Evolutionary conservation across 306 rosid genomes (phyloP).

Genomic region (Hippophae rhamnoides): DNA sequence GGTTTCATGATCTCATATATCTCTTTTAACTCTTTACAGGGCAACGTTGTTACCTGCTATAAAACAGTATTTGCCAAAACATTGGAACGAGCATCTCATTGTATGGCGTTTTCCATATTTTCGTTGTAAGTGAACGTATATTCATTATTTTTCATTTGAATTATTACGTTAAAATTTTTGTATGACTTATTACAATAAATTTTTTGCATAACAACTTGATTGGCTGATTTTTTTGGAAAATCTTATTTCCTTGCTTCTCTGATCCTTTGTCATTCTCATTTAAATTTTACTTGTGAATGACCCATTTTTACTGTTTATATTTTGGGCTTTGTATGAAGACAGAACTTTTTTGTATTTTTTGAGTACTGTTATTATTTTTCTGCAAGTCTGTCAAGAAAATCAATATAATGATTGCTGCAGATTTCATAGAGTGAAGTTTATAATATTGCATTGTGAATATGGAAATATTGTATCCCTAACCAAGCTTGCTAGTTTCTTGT

Average conservation of each 20-base stretch:
- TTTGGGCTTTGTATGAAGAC: background rate
- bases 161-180: no score
- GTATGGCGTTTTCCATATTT: conserved; percentile 82
- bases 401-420: background rate
- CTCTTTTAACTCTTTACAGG: conserved; percentile 39
- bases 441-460: background rate
- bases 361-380: background rate
- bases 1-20: conserved; percentile 9
- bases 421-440: background rate
- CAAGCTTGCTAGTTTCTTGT: background rate
- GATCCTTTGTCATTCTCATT: no score
- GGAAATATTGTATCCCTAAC: no score
- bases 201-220: no score
- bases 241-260: no score
- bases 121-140: conserved; percentile 50
- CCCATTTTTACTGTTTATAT: background rate
- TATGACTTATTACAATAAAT: no score
- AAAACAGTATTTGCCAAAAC: conserved; percentile 61
- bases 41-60: conserved; percentile 86
- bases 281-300: no score
- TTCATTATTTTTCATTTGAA: no score
- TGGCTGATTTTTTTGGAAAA: no score
- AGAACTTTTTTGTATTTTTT: background rate
- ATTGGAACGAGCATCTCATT: conserved; percentile 61
- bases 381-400: background rate